A percentile compares a stretch with the other conserved stretches of the same genome.
phyloP scores from a whole-genome alignment of 2,329 filamentous ascomycete species.

The Bipolaris bicolor region DNA sequence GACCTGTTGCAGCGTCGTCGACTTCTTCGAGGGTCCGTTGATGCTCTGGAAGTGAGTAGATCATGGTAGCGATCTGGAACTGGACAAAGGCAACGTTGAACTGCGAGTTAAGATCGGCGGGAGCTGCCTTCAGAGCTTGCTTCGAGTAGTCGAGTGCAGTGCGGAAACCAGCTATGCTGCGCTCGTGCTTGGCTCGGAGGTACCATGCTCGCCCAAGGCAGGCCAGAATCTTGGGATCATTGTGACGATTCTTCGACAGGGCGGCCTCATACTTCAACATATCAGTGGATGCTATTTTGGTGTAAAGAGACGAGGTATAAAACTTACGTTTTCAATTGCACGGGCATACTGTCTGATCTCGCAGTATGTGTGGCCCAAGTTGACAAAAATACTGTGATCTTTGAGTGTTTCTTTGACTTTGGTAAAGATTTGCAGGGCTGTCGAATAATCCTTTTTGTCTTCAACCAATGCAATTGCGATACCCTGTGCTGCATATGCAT shows the following conservation, averaged over 20 bases:
- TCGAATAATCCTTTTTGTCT: constrained; percentile 86
- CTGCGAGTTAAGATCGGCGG: constrained; percentile 87
- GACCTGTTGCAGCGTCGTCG: constrained; percentile 75
- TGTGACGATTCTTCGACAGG: constrained; percentile 76
- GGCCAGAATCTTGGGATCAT: constrained; percentile 79
- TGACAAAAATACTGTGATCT: constrained; percentile 87
- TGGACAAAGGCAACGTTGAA: constrained; percentile 99
- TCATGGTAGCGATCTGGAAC: constrained; percentile 85
- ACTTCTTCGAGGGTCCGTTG: constrained; percentile 82
- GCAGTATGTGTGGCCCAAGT: constrained; percentile 89
- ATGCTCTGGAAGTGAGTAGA: constrained; percentile 75
- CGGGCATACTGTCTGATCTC: constrained; percentile 90
- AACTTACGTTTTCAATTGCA: constrained; percentile 77
- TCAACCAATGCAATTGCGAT: constrained; percentile 93
- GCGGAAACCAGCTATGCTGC: constrained; percentile 66
- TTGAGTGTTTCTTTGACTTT: constrained; percentile 90
- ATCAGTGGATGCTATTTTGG: constrained; percentile 14
- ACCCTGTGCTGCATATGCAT: constrained; percentile 95
- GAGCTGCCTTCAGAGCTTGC: constrained; percentile 75
- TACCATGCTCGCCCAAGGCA: constrained; percentile 90
- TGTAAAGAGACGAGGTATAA: neutral
- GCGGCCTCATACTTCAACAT: constrained; percentile 76
- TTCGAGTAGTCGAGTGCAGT: constrained; percentile 68
- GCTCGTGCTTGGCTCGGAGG: constrained; percentile 75
- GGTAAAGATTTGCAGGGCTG: constrained; percentile 84